A percentile compares a stretch with the other conserved stretches of the same genome.
These are phyloP conservation scores for Penicillium robsamsonii DNA, from an alignment of 495 filamentous ascomycete genomes.

Conservation along the genomic window DNA sequence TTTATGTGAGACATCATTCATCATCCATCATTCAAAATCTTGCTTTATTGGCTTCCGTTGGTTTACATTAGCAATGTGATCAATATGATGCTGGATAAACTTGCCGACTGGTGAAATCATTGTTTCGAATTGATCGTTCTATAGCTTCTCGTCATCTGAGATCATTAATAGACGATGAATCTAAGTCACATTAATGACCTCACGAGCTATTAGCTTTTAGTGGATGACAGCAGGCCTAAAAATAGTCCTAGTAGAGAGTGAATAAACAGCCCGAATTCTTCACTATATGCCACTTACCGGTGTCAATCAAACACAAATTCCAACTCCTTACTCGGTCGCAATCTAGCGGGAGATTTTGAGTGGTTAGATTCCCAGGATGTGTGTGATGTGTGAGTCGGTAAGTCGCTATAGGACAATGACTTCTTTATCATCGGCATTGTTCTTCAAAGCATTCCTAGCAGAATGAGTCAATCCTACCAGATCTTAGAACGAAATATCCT, in stretches of 20 bases:
- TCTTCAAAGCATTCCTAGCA: no score
- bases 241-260: background rate
- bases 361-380: no score
- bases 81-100: background rate
- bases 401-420: no score
- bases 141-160: background rate
- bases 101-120: background rate
- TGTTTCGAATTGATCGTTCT: background rate
- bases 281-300: no score
- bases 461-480: no score
- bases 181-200: background rate
- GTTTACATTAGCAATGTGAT: background rate
- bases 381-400: no score
- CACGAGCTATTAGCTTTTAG: no score
- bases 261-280: background rate
- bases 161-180: background rate
- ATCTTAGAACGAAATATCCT: no score
- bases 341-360: no score
- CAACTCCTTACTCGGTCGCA: no score
- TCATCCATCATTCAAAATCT: background rate
- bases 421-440: no score
- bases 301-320: no score
- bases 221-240: background rate
- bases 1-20: constrained; percentile 3
- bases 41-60: background rate